Conservation (phyloP, 805 yeast genomes). For the Saturnispora saitoi region DNA sequence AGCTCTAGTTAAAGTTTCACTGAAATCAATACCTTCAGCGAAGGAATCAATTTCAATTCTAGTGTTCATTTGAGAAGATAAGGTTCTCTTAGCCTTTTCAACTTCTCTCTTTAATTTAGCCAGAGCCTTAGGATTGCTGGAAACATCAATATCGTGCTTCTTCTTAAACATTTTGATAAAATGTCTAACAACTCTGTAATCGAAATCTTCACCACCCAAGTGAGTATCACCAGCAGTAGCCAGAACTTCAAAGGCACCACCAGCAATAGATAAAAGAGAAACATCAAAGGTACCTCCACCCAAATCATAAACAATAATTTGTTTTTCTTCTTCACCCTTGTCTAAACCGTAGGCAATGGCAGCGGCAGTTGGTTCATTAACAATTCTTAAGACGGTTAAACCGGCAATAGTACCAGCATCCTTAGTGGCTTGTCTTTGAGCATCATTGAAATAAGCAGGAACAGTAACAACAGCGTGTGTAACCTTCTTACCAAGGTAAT, state of each 20-base stretch:
- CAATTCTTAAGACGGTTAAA: conserved; percentile 77
- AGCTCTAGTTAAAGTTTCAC: conserved; percentile 93
- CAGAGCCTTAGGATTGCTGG: conserved; percentile 75
- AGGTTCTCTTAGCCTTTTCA: conserved; percentile 95
- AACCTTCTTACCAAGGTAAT: conserved; percentile 73
- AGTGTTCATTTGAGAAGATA: conserved; percentile 91
- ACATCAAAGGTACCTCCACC: conserved; percentile 99
- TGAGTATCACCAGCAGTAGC: conserved; percentile 96
- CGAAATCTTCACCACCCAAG: conserved; percentile 97
- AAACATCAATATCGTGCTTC: conserved; percentile 80
- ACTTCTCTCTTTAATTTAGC: conserved; percentile 95
- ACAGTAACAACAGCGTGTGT: conserved; percentile 89
- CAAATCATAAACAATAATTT: conserved; percentile 84
- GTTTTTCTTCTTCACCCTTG: conserved; percentile 72
- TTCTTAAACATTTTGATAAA: conserved; percentile 83
- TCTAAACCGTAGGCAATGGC: conserved; percentile 96
- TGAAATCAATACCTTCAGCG: conserved; percentile 90
- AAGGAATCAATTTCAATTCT: conserved; percentile 95
- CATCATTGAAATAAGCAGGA: conserved; percentile 90
- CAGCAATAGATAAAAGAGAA: conserved; percentile 76
- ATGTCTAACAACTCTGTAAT: conserved; percentile 80
- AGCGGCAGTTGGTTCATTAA: conserved; percentile 94
- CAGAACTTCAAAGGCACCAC: conserved; percentile 86
- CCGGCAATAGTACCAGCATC: conserved; percentile 93
- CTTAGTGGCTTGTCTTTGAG: conserved; percentile 91